Percentiles rank a stretch among this genome's conserved stretches.
These are phyloP conservation scores for Pugionium dolabratum DNA, from an alignment of 345 rosid species.

Conservation along the genomic window DNA sequence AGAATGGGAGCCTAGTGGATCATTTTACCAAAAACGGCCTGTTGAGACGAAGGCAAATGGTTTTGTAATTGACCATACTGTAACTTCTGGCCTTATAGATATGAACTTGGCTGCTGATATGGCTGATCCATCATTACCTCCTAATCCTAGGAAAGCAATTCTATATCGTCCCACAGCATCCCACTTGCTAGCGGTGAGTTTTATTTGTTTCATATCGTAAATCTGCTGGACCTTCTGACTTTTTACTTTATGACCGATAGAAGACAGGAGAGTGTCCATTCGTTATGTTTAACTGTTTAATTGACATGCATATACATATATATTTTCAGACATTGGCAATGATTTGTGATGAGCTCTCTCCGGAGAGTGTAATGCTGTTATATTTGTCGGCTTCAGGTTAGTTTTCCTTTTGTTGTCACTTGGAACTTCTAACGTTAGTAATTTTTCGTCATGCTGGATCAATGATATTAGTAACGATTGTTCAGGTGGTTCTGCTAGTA, in stretches of 20 bases:
- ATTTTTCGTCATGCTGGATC: not conserved
- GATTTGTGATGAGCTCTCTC: constrained; percentile 81
- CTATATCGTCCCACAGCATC: constrained; percentile 88
- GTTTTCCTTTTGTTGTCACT: constrained; percentile 26
- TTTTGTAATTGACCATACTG: constrained; percentile 63
- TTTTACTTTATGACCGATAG: no score
- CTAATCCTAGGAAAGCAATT: constrained; percentile 88
- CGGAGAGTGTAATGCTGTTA: constrained; percentile 74
- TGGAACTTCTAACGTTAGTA: constrained; percentile 28
- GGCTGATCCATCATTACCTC: constrained; percentile 74
- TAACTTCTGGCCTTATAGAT: constrained; percentile 81
- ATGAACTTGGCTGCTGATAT: constrained; percentile 68
- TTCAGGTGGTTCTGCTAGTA: constrained; percentile 63
- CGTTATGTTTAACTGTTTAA: not conserved
- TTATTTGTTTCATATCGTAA: not conserved
- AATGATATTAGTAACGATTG: constrained; percentile 28
- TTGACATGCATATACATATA: not conserved
- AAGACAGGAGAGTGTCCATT: no score
- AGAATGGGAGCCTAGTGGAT: constrained; percentile 96
- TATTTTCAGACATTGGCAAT: constrained; percentile 81
- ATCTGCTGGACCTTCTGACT: no score
- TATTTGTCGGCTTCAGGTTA: constrained; percentile 89
- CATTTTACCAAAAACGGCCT: constrained; percentile 61
- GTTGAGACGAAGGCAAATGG: constrained; percentile 76
- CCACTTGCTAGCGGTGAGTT: constrained; percentile 87